phyloP scores from a whole-genome alignment of 2,329 filamentous ascomycete species.

The Elsinoe necatrix region DNA sequence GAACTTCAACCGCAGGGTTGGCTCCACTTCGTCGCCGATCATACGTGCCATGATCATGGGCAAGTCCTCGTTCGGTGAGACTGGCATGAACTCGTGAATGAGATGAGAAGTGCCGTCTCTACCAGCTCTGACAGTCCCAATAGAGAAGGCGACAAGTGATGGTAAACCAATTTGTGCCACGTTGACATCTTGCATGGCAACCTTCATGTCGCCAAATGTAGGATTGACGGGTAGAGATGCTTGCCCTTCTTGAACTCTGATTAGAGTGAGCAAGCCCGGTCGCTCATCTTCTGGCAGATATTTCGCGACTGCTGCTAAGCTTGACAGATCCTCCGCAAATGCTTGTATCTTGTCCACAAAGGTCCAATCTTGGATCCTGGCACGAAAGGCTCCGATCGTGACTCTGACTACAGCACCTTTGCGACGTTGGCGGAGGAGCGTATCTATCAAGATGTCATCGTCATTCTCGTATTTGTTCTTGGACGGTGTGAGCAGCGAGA shows the following conservation, averaged over 20 bases:
- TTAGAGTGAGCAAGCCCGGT: conserved; percentile 73
- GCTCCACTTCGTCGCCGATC: conserved; percentile 90
- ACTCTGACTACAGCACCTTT: conserved; percentile 76
- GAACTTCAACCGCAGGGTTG: conserved; percentile 77
- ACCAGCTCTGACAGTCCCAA: conserved; percentile 53
- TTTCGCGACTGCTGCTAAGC: conserved; percentile 79
- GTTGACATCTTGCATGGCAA: conserved; percentile 56
- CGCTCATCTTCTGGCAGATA: conserved; percentile 94
- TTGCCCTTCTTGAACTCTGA: conserved; percentile 56
- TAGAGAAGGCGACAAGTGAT: conserved; percentile 67
- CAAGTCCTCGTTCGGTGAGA: conserved; percentile 34
- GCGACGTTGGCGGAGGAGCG: conserved; percentile 71
- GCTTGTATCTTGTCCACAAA: conserved; percentile 60
- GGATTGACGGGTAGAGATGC: conserved; percentile 56
- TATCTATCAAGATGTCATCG: conserved; percentile 92
- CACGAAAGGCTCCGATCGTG: conserved; percentile 55
- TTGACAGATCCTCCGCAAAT: conserved; percentile 69
- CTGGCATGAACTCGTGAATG: conserved; percentile 51
- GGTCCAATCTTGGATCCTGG: conserved; percentile 53
- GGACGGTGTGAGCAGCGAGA: conserved; percentile 83
- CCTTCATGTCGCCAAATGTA: conserved; percentile 55
- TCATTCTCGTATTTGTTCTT: conserved; percentile 82
- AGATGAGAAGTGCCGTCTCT: conserved; percentile 65
- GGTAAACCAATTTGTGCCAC: conserved; percentile 77
- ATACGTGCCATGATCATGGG: conserved; percentile 79